Conservation (phyloP, 805 yeast species). For the Zygosaccharomyces bisporus region DNA sequence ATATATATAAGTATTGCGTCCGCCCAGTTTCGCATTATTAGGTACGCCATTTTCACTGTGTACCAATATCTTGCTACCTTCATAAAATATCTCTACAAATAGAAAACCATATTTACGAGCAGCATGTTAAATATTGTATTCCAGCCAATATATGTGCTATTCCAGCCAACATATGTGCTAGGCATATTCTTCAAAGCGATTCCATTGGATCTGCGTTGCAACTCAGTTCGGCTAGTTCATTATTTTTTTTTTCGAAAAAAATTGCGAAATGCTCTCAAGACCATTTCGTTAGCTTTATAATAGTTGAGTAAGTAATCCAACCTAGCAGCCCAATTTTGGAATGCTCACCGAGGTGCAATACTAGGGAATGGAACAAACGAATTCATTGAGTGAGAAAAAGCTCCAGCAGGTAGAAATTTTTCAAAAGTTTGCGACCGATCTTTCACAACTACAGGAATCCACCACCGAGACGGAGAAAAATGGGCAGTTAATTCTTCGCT, state of each 20-base stretch:
- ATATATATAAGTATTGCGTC: too few relatives aligned
- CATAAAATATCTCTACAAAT: too few relatives aligned
- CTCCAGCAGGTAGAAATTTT: conserved; percentile 43
- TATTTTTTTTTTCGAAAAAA: not conserved
- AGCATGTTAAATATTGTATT: too few relatives aligned
- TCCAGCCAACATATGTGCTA: too few relatives aligned
- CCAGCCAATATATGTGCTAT: too few relatives aligned
- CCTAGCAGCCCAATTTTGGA: conserved; percentile 1
- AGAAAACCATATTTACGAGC: too few relatives aligned
- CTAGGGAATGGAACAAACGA: conserved; percentile 39
- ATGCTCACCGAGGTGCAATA: conserved; percentile 3
- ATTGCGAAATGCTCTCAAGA: not conserved
- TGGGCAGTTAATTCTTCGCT: conserved; percentile 34
- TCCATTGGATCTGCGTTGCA: not conserved
- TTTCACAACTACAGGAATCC: conserved; percentile 29
- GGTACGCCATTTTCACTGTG: too few relatives aligned
- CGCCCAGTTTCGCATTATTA: too few relatives aligned
- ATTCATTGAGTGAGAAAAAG: conserved; percentile 38
- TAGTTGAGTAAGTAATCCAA: too few relatives aligned
- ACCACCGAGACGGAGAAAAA: conserved; percentile 9
- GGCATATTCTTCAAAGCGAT: too few relatives aligned
- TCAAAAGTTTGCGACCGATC: conserved; percentile 40
- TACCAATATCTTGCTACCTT: too few relatives aligned
- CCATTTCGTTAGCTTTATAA: too few relatives aligned
- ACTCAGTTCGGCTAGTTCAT: not conserved